Base-by-base conservation (phyloP, 1,139 yeast genomes). In the Spencermartinsiella ligniputridi region DNA sequence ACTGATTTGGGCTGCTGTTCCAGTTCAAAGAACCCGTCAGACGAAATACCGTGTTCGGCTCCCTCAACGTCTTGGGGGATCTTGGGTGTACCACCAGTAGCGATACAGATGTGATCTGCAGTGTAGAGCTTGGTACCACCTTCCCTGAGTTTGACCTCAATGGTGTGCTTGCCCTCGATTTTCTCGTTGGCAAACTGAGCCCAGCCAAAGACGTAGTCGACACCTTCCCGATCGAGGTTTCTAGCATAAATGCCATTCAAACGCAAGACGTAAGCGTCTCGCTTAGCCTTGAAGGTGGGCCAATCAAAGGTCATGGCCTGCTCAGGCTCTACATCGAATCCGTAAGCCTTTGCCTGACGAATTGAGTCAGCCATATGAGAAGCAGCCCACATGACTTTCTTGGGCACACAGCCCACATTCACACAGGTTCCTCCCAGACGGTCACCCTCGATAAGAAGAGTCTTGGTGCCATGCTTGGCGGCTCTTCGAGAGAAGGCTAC, bases 331-430 rank as follows among this genome's bases (percentile, higher is more conserved):
- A 75, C 76, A 3, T 71, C 63, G 55, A 92, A 82, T 1, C 96
- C 96, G 62, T 92, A 92, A 50, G 84, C 87, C 52, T 76, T 71
- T 51, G 95, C 92, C 45, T 87, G 84, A 43, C 73, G 70, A 53
- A 83, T 71, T 60, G 79, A 80, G 52, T 79, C 78, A 18, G 97
- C 97, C 65, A 86, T 70, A 57, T 89, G 96, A 27, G 92, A 82
- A 17, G 97, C 96, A 55, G 89, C 81, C 98, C 98, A 92, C 97
- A 92, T 90, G 41, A 94, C 89, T 66, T 92, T 92, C 74, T 92
- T 92, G 39, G 99, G 99, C 32, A 92, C 98, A 74, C 99, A 92
- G 15, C 99, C 99, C 37, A 90, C 98, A 64, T 94, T 94, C 53
- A 94, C 99, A 76, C 99, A 92, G 39, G 99, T 94, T 35, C 99